Conservation (phyloP, 495 filamentous ascomycete genomes). For the Talaromyces stipitatus region DNA sequence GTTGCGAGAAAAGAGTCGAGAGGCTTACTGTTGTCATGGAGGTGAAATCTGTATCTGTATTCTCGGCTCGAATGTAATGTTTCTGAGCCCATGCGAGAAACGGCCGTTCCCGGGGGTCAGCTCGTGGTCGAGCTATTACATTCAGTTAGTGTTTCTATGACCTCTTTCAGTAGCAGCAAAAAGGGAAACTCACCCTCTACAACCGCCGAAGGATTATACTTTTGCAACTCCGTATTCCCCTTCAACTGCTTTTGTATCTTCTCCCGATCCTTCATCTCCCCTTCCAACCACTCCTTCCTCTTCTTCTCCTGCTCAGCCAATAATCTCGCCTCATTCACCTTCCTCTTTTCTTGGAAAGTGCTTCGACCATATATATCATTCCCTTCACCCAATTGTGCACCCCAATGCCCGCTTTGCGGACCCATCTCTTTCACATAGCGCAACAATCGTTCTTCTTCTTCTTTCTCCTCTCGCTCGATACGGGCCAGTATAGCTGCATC, state of each 20-base stretch:
- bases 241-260: conserved; percentile 30
- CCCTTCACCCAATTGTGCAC: conserved; percentile 32
- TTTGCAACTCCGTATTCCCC: conserved; percentile 44
- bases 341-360: conserved; percentile 40
- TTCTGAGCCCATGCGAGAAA: conserved; percentile 43
- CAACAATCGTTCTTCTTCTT: conserved; percentile 33
- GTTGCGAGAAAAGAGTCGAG: not conserved
- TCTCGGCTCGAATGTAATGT: conserved; percentile 33
- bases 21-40: conserved; percentile 28
- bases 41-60: conserved; percentile 22
- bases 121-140: conserved; percentile 28
- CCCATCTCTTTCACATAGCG: conserved; percentile 36
- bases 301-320: conserved; percentile 41
- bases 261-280: conserved; percentile 31
- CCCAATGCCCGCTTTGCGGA: conserved; percentile 37
- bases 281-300: conserved; percentile 36
- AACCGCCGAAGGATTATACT: conserved; percentile 29
- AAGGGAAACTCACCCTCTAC: conserved; percentile 24
- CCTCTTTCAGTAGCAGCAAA: not conserved
- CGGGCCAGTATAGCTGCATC: conserved; percentile 54
- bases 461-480: conserved; percentile 49
- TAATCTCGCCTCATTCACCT: conserved; percentile 37
- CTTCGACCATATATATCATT: conserved; percentile 36
- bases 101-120: conserved; percentile 34
- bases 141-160: not conserved